Conservation (phyloP, 2,329 filamentous ascomycete genomes). For the Fusarium bulbicola region DNA sequence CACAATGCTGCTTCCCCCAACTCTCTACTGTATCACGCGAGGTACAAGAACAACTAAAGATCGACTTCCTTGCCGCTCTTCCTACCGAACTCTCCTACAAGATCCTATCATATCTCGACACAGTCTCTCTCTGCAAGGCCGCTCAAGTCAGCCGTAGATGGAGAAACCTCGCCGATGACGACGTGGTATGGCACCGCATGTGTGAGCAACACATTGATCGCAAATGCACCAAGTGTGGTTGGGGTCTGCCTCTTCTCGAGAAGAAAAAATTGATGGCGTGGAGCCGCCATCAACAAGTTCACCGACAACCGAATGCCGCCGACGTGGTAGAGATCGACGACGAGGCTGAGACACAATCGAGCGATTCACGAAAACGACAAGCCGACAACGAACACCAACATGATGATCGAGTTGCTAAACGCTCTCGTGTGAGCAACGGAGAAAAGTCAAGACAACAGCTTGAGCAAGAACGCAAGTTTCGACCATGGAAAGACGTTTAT, state of each 20-base stretch:
- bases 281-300: slow-evolving; percentile 82
- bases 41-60: slow-evolving; percentile 94
- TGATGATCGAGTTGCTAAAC: slow-evolving; percentile 44
- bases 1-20: slow-evolving; percentile 97
- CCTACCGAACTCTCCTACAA: slow-evolving; percentile 93
- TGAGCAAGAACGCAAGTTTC: slow-evolving; percentile 59
- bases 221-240: slow-evolving; percentile 94
- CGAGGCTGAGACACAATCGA: slow-evolving; percentile 28
- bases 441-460: slow-evolving; percentile 46
- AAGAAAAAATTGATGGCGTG: slow-evolving; percentile 87
- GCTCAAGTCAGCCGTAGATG: slow-evolving; percentile 92
- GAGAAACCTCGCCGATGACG: slow-evolving; percentile 91
- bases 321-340: slow-evolving; percentile 40
- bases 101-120: slow-evolving; percentile 92
- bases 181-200: slow-evolving; percentile 97
- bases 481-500: slow-evolving; percentile 97
- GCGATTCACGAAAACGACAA: slow-evolving; percentile 49
- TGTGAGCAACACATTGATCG: slow-evolving; percentile 96
- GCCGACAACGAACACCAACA: slow-evolving; percentile 43
- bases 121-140: slow-evolving; percentile 92
- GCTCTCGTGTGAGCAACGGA: slow-evolving; percentile 42
- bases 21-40: slow-evolving; percentile 91
- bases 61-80: slow-evolving; percentile 91
- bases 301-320: slow-evolving; percentile 46
- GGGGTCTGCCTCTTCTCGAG: slow-evolving; percentile 90